phyloP scores from a whole-genome alignment of 495 filamentous ascomycete genomes.

The Penicillium angulare region DNA sequence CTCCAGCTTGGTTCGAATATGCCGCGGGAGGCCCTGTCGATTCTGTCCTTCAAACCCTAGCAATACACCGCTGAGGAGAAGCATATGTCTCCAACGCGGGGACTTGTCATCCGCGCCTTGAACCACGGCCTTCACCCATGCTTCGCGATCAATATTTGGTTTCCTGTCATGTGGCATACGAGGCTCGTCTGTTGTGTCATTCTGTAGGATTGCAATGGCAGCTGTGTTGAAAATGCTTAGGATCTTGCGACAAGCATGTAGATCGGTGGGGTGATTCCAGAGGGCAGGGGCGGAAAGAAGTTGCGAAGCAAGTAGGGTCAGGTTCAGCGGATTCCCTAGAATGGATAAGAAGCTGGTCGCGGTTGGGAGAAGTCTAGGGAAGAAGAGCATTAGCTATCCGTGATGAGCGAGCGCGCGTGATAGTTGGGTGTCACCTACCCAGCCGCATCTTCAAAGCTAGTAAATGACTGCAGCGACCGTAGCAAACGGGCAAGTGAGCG shows the following conservation, averaged over 20 bases:
- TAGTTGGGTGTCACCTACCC: conserved; percentile 41
- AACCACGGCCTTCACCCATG: conserved; percentile 80
- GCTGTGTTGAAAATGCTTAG: conserved; percentile 89
- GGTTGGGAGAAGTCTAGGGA: conserved; percentile 67
- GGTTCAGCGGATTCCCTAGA: conserved; percentile 85
- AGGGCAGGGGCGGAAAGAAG: conserved; percentile 82
- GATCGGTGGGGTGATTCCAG: conserved; percentile 72
- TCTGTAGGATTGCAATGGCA: conserved; percentile 61
- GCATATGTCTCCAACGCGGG: conserved; percentile 82
- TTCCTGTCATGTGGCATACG: conserved; percentile 39
- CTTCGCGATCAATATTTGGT: conserved; percentile 58
- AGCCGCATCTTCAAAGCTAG: conserved; percentile 51
- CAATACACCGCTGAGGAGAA: conserved; percentile 77
- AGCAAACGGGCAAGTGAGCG: conserved; percentile 51
- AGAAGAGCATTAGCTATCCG: conserved; percentile 11
- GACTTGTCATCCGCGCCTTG: conserved; percentile 82
- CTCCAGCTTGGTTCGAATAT: conserved; percentile 71
- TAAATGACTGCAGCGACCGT: conserved; percentile 50
- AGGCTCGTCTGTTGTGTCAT: conserved; percentile 45
- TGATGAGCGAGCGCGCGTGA: not conserved
- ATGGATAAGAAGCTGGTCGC: conserved; percentile 78
- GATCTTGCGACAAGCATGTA: conserved; percentile 70
- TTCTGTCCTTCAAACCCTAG: conserved; percentile 76
- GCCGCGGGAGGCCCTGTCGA: conserved; percentile 56
- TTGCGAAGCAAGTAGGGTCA: conserved; percentile 87